Conservation (phyloP, 1,284 basidiomycete genomes). For the Tilletia caries region DNA sequence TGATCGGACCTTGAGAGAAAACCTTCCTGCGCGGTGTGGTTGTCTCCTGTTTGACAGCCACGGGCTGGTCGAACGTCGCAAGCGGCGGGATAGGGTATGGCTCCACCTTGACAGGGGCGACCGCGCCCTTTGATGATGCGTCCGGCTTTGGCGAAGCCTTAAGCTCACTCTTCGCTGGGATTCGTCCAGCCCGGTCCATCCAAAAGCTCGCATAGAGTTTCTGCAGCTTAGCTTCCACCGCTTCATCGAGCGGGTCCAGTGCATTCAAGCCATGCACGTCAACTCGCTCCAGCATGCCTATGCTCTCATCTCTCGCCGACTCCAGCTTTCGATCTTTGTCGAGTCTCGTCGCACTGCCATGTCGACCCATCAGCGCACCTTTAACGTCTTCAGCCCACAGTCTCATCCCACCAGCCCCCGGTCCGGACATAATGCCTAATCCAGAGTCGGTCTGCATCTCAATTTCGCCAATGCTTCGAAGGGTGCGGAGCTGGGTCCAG, state of each 20-base stretch:
- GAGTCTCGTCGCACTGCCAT: background rate
- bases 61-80: no score
- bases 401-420: background rate
- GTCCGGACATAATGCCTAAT: background rate
- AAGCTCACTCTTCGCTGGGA: no score
- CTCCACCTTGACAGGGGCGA: background rate
- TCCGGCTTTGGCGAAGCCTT: background rate
- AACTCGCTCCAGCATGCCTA: background rate
- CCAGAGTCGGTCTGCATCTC: background rate
- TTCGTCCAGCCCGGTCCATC: background rate
- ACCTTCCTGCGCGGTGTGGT: background rate
- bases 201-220: background rate
- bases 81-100: background rate
- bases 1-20: background rate
- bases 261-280: background rate
- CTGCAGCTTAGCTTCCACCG: background rate
- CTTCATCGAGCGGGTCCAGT: background rate
- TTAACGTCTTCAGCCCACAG: background rate
- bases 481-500: conserved; percentile 41
- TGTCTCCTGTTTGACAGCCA: no score
- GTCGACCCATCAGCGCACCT: background rate
- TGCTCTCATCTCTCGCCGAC: background rate
- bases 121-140: background rate
- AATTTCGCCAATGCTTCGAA: conserved; percentile 34
- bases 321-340: background rate